Base-by-base conservation (phyloP, 2,329 filamentous ascomycete genomes). In the Scleromitrula shiraiana region DNA sequence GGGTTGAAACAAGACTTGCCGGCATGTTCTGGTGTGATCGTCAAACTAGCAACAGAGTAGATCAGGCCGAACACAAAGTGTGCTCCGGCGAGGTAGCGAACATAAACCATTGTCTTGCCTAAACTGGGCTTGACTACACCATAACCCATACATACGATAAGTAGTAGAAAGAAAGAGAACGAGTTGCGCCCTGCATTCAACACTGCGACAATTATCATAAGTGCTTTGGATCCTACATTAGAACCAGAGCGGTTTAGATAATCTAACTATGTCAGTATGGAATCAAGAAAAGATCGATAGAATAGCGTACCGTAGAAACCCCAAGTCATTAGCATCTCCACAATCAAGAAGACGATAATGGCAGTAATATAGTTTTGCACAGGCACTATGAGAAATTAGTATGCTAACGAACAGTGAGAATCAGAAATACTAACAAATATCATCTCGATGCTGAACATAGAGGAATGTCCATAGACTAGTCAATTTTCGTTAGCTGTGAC, bases 361-460 rank as follows among this genome's bases (percentile, higher is more conserved):
- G 93, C 91, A 0, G 93, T 98, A 59, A 98, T 97, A 67, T 98
- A 98, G 66, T 98, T 98, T 68, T 98, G 93, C 2, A 98, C 93
- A 14, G 94, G 85, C 62, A 98, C 82, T 87, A n/a, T 6, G 46
- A 36, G 17, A 37, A 72, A 58, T 76, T 66, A 56, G 45, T 49
- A 38, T 49, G 39, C 46, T 26, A 2, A 15, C 15, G 8, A 27
- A 10, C 1, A 17, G n/a, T 24, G 27, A 27, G 19, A 27, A 33
- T 12, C 6, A 22, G 27, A 38, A 29, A 47, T 36, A 65, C 80
- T 69, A 69, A 86, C 83, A 71, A 53, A 98, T 97, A 66, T 98
- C 93, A 61, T 85, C 80, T 51, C 91, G 79, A 66, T 98, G 88
- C 67, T 96, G 89, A 61, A 90, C 90, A 69, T 98, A 97, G 19